Evolutionary conservation across 768 basidiomycete genomes (phyloP).

Genomic region (Suillus hirtellus): DNA sequence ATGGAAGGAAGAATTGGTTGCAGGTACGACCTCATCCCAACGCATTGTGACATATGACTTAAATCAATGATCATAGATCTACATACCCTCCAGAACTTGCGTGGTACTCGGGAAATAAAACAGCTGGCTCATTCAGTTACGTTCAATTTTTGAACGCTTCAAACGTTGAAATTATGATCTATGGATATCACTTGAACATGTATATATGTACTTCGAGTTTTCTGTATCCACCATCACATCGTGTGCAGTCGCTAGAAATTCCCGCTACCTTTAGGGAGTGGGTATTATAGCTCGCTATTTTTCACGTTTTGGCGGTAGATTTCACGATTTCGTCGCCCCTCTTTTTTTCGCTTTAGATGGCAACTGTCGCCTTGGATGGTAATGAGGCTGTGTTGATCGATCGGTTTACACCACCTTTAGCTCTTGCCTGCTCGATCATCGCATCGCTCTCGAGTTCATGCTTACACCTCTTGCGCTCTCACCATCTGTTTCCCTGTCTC

Average conservation of each 20-base stretch:
- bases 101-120: slow-evolving; percentile 28
- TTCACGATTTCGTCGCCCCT: no score
- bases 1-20: slow-evolving; percentile 85
- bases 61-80: slow-evolving; percentile 24
- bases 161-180: neutral
- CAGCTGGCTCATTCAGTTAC: neutral
- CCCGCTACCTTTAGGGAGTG: no score
- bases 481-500: no score
- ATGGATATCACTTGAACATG: neutral
- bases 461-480: no score
- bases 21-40: slow-evolving; percentile 53
- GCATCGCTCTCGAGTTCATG: no score
- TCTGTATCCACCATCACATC: neutral
- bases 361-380: no score
- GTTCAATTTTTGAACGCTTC: neutral
- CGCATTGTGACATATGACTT: slow-evolving; percentile 11
- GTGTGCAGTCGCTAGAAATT: neutral
- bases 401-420: no score
- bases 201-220: neutral
- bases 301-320: no score
- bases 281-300: no score
- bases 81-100: slow-evolving; percentile 33
- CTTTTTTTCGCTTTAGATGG: no score
- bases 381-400: no score
- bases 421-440: no score